Evolutionary conservation across 805 yeast species (phyloP).

Genomic region (Kluyveromyces siamensis): DNA sequence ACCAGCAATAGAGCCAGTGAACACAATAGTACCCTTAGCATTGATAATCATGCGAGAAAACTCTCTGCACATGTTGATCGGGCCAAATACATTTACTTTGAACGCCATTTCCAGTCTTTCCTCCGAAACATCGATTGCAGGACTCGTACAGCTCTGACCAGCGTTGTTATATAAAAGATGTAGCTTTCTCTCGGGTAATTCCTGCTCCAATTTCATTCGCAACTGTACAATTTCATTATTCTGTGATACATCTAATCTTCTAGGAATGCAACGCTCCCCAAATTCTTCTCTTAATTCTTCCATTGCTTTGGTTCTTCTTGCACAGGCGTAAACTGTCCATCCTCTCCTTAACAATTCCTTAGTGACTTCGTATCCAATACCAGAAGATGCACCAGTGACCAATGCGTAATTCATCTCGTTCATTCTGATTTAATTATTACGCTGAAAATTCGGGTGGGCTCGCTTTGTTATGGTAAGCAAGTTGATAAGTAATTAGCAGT

Average conservation of each 20-base stretch:
- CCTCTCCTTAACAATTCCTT: slow-evolving; percentile 41
- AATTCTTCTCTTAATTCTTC: slow-evolving; percentile 31
- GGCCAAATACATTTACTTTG: slow-evolving; percentile 64
- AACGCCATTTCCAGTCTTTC: slow-evolving; percentile 42
- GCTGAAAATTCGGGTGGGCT: background rate
- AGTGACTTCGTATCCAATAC: slow-evolving; percentile 46
- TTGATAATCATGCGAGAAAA: slow-evolving; percentile 46
- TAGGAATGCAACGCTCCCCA: slow-evolving; percentile 32
- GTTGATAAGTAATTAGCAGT: too few species aligned
- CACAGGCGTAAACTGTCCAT: slow-evolving; percentile 61
- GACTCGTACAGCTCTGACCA: slow-evolving; percentile 64
- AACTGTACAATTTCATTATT: slow-evolving; percentile 38
- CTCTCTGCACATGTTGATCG: slow-evolving; percentile 53
- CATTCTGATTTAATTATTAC: background rate
- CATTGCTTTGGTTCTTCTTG: slow-evolving; percentile 59
- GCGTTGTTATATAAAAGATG: slow-evolving; percentile 70
- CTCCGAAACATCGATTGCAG: slow-evolving; percentile 59
- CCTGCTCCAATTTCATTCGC: slow-evolving; percentile 32
- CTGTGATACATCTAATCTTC: slow-evolving; percentile 51
- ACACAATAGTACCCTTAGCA: slow-evolving; percentile 59
- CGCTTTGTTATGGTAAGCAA: too few species aligned
- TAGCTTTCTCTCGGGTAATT: slow-evolving; percentile 38
- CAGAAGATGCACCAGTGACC: slow-evolving; percentile 53
- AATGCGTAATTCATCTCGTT: slow-evolving; percentile 34
- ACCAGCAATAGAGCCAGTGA: slow-evolving; percentile 70